Conservation (phyloP, 129 eudicot genomes). For the Apium graveolens region DNA sequence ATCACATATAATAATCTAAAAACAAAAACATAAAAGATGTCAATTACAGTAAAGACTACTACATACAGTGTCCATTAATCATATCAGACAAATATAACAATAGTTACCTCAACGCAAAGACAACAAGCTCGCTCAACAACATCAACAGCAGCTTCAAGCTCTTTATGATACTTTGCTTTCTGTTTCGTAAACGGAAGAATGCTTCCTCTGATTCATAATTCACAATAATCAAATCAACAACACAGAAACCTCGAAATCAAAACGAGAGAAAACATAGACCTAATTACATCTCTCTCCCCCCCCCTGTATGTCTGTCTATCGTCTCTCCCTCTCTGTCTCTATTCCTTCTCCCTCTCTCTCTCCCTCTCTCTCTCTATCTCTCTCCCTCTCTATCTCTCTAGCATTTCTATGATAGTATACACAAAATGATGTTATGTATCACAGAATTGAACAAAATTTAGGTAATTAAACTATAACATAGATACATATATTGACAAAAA, state of each 20-base stretch:
- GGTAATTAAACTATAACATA: too few species aligned
- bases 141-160: slow-evolving; percentile 71
- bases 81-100: too few species aligned
- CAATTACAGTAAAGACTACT: too few species aligned
- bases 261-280: background rate
- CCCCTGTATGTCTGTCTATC: too few species aligned
- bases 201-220: background rate
- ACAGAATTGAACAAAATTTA: too few species aligned
- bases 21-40: too few species aligned
- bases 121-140: slow-evolving; percentile 79
- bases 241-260: background rate
- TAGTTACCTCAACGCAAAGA: slow-evolving; percentile 73
- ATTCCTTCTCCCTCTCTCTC: background rate
- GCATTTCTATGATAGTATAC: too few species aligned
- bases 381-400: background rate
- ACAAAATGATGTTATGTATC: too few species aligned
- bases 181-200: slow-evolving; percentile 46
- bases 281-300: background rate
- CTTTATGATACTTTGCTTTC: slow-evolving; percentile 58
- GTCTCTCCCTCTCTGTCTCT: background rate
- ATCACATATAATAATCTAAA: background rate
- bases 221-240: background rate
- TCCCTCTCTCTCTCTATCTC: background rate
- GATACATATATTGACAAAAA: too few species aligned
- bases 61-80: background rate